Conservation (phyloP, 1,284 basidiomycete species). For the Marasmius fiardii region DNA sequence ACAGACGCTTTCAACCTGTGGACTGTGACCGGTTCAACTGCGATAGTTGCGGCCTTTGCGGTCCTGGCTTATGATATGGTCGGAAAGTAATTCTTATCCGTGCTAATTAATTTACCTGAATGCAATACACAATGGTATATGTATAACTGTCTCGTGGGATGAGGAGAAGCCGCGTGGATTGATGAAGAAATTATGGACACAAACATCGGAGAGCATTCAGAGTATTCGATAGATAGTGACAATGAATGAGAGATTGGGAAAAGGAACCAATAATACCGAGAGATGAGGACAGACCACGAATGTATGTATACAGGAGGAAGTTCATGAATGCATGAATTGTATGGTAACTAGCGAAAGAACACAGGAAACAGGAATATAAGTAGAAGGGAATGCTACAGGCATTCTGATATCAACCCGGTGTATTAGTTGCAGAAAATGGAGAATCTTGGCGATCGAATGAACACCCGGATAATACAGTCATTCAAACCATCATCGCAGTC, state of each 20-base stretch:
- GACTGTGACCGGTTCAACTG: slow-evolving; percentile 62
- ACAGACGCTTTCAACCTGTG: slow-evolving; percentile 55
- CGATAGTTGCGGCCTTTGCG: slow-evolving; percentile 72
- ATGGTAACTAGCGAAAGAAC: background rate
- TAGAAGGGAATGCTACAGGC: background rate
- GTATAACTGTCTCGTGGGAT: background rate
- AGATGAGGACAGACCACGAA: slow-evolving; percentile 4
- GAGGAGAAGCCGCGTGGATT: background rate
- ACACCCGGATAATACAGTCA: background rate
- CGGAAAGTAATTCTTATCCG: slow-evolving; percentile 18
- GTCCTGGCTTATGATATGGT: slow-evolving; percentile 72
- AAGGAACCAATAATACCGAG: slow-evolving; percentile 14
- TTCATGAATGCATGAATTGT: background rate
- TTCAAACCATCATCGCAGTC: background rate
- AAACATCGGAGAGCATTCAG: slow-evolving; percentile 10
- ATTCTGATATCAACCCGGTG: background rate
- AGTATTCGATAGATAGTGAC: slow-evolving; percentile 28
- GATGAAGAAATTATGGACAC: slow-evolving; percentile 12
- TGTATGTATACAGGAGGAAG: background rate
- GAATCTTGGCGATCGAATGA: background rate
- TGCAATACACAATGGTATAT: background rate
- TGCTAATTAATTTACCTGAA: background rate
- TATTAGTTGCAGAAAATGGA: background rate
- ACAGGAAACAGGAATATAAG: background rate
- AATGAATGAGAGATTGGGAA: slow-evolving; percentile 16